These are phyloP conservation scores for Cytospora chrysosperma DNA, from an alignment of 2,329 filamentous ascomycete genomes.

Conservation along the genomic window DNA sequence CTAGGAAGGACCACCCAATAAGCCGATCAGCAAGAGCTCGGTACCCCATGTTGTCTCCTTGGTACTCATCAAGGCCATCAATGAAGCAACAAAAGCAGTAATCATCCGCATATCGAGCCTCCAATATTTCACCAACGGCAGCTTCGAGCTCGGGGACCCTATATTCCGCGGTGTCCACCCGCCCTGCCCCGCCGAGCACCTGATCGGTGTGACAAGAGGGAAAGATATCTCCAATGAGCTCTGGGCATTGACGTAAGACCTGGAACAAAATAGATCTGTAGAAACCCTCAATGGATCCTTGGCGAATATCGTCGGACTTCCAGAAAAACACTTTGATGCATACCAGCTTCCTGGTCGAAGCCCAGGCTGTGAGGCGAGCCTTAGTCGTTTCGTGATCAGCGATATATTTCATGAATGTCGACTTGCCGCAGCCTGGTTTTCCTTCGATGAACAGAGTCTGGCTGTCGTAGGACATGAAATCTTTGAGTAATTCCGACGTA, in stretches of 20 bases:
- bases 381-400: neutral
- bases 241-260: constrained; percentile 23
- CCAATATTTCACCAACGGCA: neutral
- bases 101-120: neutral
- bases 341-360: constrained; percentile 8
- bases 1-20: neutral
- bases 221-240: constrained; percentile 23
- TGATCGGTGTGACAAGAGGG: neutral
- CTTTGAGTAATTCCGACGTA: too few species aligned
- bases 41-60: constrained; percentile 6
- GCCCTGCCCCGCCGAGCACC: too few species aligned
- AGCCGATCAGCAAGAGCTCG: constrained; percentile 8
- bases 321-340: constrained; percentile 24
- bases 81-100: constrained; percentile 8
- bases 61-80: constrained; percentile 17
- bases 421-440: constrained; percentile 22
- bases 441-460: too few species aligned
- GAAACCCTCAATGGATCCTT: constrained; percentile 26
- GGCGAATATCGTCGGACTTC: constrained; percentile 19
- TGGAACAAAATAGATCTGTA: constrained; percentile 27
- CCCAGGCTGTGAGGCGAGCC: constrained; percentile 2
- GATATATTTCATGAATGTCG: constrained; percentile 17
- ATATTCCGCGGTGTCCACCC: neutral
- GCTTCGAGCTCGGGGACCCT: neutral
- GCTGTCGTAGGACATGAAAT: too few species aligned